Evolutionary conservation across 2,329 filamentous ascomycete species (phyloP).

Genomic region (Hypoxylon sp.): DNA sequence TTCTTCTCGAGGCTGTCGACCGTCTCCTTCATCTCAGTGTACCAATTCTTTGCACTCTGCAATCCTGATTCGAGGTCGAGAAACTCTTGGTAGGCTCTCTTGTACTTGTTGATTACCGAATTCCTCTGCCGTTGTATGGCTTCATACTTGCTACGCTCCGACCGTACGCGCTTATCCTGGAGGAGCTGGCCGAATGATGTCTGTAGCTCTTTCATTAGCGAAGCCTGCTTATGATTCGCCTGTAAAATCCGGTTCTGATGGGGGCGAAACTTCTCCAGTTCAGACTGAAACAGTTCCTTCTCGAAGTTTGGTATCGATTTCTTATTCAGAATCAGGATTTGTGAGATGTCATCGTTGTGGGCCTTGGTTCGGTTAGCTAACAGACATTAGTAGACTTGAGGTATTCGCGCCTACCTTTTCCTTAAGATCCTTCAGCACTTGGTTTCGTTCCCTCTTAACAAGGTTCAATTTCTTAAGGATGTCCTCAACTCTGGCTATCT

Average conservation of each 20-base stretch:
- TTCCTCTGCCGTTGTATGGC: constrained; percentile 85
- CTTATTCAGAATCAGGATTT: constrained; percentile 97
- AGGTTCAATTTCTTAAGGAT: constrained; percentile 91
- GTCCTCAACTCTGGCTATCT: constrained; percentile 90
- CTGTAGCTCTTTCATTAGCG: constrained; percentile 95
- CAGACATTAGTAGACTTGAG: constrained; percentile 28
- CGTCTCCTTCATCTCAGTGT: constrained; percentile 94
- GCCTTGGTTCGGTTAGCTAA: constrained; percentile 70
- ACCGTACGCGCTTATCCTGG: constrained; percentile 92
- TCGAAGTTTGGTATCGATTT: constrained; percentile 96
- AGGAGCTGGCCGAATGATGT: constrained; percentile 87
- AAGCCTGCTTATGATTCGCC: constrained; percentile 94
- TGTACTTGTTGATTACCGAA: constrained; percentile 87
- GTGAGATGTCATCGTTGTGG: constrained; percentile 96
- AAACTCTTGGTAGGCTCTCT: constrained; percentile 92
- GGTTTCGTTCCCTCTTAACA: constrained; percentile 90
- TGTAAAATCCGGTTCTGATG: constrained; percentile 93
- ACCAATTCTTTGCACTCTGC: constrained; percentile 91
- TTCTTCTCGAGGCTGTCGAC: constrained; percentile 94
- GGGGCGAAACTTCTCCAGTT: constrained; percentile 96
- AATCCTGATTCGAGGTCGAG: constrained; percentile 89
- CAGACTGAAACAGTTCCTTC: constrained; percentile 90
- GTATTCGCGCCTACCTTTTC: constrained; percentile 81
- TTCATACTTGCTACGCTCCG: constrained; percentile 97
- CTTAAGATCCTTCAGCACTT: constrained; percentile 96